A percentile compares a stretch with the other conserved stretches of the same genome.
These are phyloP conservation scores for Salisapilia sapeloensis DNA, from an alignment of 352 stramenopile genomes.

Conservation along the genomic window DNA sequence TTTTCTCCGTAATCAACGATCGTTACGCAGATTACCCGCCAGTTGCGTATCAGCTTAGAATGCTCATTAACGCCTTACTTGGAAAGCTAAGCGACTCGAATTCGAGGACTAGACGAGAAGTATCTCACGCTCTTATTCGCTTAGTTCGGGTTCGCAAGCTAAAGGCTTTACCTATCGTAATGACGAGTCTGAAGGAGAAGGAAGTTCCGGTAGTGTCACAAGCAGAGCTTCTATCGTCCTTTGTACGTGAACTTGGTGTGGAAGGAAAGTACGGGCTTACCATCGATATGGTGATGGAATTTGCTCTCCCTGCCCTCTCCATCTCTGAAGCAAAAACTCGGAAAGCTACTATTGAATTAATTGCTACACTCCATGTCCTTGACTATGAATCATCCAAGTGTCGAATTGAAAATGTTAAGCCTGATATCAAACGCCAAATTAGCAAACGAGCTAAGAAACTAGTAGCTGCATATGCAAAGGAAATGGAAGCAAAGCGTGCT, in stretches of 20 bases:
- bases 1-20: conserved; percentile 24
- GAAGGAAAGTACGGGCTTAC: conserved; percentile 13
- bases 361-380: conserved; percentile 32
- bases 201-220: conserved; percentile 32
- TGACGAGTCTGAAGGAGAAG: conserved; percentile 41
- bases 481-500: conserved; percentile 13
- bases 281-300: conserved; percentile 45
- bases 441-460: conserved; percentile 59
- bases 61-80: conserved; percentile 25
- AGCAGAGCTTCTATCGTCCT: conserved; percentile 30
- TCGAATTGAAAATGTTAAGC: conserved; percentile 30
- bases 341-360: conserved; percentile 46
- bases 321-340: conserved; percentile 66
- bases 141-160: conserved; percentile 48
- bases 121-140: conserved; percentile 32
- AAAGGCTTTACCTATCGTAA: conserved; percentile 25
- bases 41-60: conserved; percentile 40
- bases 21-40: conserved; percentile 17
- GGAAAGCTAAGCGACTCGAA: conserved; percentile 62
- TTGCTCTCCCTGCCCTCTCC: conserved; percentile 46
- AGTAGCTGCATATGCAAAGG: conserved; percentile 5
- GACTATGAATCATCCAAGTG: conserved; percentile 15
- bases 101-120: conserved; percentile 64
- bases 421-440: conserved; percentile 62
- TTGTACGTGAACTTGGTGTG: conserved; percentile 36